These are phyloP conservation scores for Iris macrosiphon DNA, from an alignment of 106 monocot genomes.

Conservation along the genomic window DNA sequence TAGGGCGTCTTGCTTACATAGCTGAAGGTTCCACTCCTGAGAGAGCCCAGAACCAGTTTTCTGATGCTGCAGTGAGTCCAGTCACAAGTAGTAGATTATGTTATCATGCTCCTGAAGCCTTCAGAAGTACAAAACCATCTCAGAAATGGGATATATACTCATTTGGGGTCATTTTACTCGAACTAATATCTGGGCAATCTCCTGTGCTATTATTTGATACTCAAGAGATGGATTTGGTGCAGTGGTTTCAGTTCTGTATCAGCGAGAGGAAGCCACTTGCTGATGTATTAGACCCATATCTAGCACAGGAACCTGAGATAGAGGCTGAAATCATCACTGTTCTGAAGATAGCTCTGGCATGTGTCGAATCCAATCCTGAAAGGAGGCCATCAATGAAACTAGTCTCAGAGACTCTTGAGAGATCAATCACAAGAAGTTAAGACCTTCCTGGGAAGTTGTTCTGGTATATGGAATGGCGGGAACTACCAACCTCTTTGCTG, in stretches of 20 bases:
- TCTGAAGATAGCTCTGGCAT: slow-evolving; percentile 67
- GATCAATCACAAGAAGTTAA: too few relatives aligned
- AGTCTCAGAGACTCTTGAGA: slow-evolving; percentile 42
- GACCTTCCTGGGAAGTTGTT: too few relatives aligned
- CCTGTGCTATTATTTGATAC: slow-evolving; percentile 44
- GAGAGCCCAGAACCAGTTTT: slow-evolving; percentile 30
- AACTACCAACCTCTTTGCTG: too few relatives aligned
- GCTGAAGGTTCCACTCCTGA: slow-evolving; percentile 37
- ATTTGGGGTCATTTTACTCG: slow-evolving; percentile 63
- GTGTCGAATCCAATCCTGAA: slow-evolving; percentile 60
- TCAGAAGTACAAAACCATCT: slow-evolving; percentile 53
- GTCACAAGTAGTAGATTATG: slow-evolving; percentile 21
- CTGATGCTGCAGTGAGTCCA: slow-evolving; percentile 42
- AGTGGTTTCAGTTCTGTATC: slow-evolving; percentile 64
- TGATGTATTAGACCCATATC: slow-evolving; percentile 45
- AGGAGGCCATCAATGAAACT: slow-evolving; percentile 63
- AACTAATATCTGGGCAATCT: slow-evolving; percentile 70
- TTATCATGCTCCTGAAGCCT: slow-evolving; percentile 75
- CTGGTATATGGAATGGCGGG: too few relatives aligned
- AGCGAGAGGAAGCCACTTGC: slow-evolving; percentile 56
- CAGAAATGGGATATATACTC: slow-evolving; percentile 90
- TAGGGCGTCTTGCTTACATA: slow-evolving; percentile 45
- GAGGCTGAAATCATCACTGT: slow-evolving; percentile 69
- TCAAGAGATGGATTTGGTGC: slow-evolving; percentile 42
- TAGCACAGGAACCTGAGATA: slow-evolving; percentile 32